Base-by-base conservation (phyloP, 495 filamentous ascomycete genomes). In the Aspergillus indologenus region DNA sequence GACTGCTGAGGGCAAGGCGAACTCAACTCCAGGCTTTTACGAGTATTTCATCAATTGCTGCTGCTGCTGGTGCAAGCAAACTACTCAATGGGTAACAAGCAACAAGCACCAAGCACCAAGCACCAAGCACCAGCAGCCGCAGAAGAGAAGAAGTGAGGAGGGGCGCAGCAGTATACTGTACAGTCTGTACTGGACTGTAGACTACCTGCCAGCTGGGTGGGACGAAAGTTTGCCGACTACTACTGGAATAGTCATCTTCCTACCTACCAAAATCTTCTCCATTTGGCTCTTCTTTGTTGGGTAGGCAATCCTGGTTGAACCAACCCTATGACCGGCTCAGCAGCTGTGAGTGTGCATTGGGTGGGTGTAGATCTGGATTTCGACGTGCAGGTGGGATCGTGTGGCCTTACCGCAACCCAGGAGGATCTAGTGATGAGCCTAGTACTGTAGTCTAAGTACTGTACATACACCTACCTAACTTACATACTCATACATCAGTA, bases 191-290 rank as follows among this genome's bases (percentile, higher is more conserved):
- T n/a, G n/a, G 12, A 40, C 12, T 9, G 2, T 14, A 29, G 12
- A 2, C 12, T 40, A 40, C 34, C 52, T 51, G 40, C 53, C 61
- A 55, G 48, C 44, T 54, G 52, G 45, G 61, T 67, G 64, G 64
- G 64, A 63, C 64, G 60, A 66, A 63, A 59, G 53, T 59, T 59
- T 59, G 61, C 61, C 61, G 54, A 60, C 49, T 58, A 46, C 18
- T 23, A 59, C 53, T 51, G 24, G 20, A 53, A 48, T 19, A 29
- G 14, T 56, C 50, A 56, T 59, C 49, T 49, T 58, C 31, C 44
- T 54, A 42, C 49, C 53, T 22, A 51, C n/a, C 46, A 2, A 21
- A 19, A 45, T 49, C 49, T 54, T 31, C 49, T 49, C n/a, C n/a
- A n/a, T 22, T 31, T 26, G 50, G 34, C 51, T 18, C 45, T 45